phyloP scores from a whole-genome alignment of 2,329 filamentous ascomycete species.

The Paraphoma sp. region DNA sequence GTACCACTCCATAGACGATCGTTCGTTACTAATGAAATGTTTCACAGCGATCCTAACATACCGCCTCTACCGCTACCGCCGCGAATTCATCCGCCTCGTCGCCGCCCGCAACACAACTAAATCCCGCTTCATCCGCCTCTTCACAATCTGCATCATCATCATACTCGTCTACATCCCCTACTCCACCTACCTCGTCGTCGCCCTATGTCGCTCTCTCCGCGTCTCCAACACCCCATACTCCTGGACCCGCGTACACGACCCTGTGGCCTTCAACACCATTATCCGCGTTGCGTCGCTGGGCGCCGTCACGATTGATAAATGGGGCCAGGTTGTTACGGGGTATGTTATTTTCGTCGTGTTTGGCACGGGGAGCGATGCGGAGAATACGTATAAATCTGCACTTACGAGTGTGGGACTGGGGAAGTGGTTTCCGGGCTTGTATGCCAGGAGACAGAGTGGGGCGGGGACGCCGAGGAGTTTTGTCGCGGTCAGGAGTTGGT shows the following conservation, averaged over 20 bases:
- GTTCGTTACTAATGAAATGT: conserved; percentile 5
- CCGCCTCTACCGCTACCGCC: conserved; percentile 67
- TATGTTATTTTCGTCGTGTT: conserved; percentile 68
- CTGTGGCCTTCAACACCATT: conserved; percentile 56
- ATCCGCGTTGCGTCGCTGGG: conserved; percentile 55
- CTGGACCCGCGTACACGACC: conserved; percentile 62
- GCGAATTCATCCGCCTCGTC: conserved; percentile 64
- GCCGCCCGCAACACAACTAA: conserved; percentile 61
- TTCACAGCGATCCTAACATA: conserved; percentile 62
- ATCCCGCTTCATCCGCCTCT: conserved; percentile 68
- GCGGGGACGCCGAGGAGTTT: conserved; percentile 20
- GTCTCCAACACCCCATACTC: conserved; percentile 46
- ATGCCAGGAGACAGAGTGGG: conserved; percentile 22
- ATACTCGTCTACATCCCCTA: conserved; percentile 61
- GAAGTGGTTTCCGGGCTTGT: conserved; percentile 37
- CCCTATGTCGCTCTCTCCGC: conserved; percentile 24
- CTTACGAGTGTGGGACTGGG: conserved; percentile 31
- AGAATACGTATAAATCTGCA: conserved; percentile 36
- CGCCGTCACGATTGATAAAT: conserved; percentile 60
- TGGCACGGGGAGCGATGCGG: conserved; percentile 67
- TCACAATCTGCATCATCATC: conserved; percentile 61
- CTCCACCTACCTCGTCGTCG: conserved; percentile 54
- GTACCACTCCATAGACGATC: too few relatives aligned
- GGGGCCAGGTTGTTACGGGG: conserved; percentile 62
- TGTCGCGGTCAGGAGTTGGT: conserved; percentile 24